Base-by-base conservation (phyloP, 805 yeast genomes). In the Lipomyces mesembrius region DNA sequence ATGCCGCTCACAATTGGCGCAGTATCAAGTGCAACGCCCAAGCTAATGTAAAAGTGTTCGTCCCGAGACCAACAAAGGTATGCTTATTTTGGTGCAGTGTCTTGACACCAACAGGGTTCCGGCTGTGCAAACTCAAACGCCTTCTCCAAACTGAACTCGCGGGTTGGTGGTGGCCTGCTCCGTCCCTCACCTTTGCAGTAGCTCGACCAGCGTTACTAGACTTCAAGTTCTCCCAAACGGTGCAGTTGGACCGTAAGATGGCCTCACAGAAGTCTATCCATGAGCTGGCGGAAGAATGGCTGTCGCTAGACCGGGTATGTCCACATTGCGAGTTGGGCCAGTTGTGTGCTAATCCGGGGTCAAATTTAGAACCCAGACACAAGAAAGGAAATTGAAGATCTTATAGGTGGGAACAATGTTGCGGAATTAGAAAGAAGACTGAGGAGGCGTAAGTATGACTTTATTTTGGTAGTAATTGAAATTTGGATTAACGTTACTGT, bases 351-450 rank as follows among this genome's bases (percentile, higher is more conserved):
- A 20, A 8, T 17, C 32, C 25, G 22, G 32, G 52, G n/a, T 25
- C 59, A 27, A 56, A 37, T 56, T 29, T 35, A 78, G 68, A 74
- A 82, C 68, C 76, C 76, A n/a, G 74, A 70, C 51, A 86, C 96
- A 1, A 79, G 88, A 57, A 68, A 79, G 3, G 90, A 91, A 75
- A 87, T 91, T 51, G 67, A 74, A 22, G 72, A 76, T 0, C 80
- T 91, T 6, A 80, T 82, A 14, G 74, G 75, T 0, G 66, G 70
- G 0, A 71, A 77, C 2, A 75, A 86, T 66, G 77, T 79, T 72
- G 77, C 74, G 0, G 85, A 80, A 61, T 79, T 92, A 51, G 85
- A 84, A 57, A 75, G 75, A 51, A 81, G 89, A 60, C 80, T 92
- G 37, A 74, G 83, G 12, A 56, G 72, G 74, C n/a, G 76, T 73